Base-by-base conservation (phyloP, 2,329 filamentous ascomycete species). In the Pseudopithomyces chartarum region DNA sequence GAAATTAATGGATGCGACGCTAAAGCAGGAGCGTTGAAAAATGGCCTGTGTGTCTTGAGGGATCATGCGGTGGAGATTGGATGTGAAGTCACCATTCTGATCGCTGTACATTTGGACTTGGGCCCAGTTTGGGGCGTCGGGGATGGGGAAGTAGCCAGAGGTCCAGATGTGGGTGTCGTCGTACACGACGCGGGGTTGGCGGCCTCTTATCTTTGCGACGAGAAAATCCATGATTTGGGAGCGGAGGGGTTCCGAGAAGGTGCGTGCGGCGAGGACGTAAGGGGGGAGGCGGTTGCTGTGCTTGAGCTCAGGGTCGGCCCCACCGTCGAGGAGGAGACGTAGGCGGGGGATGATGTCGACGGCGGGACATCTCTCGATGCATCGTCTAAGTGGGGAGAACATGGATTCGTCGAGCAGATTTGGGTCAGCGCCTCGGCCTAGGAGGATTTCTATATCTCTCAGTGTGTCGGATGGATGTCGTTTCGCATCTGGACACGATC, bases 391-490 rank as follows among this genome's bases (percentile, higher is more conserved):
- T 4, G 72, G 67, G 1, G 65, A 64, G 6, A 62, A 48, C 1
- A 65, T 62, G 17, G 64, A 52, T 2, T 22, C 46, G 22, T 69
- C 59, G 6, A 53, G 17, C 1, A 48, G 26, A 39, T 75, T 73
- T 1, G 70, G 67, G 54, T 71, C 64, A 1, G 69, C 66, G 10
- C 69, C 71, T 33, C 62, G 56, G 11, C 52, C 55, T 2, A 75
- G 44, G 1, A 75, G 61, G 2, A 68, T 60, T 45, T 70, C 60
- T 3, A 75, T 62, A 44, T 75, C 70, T 1, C 69, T 61, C 1
- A 74, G 52, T 2, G 68, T 70, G 8, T 74, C 70, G 8, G 62
- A 58, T 1, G 68, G 66, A 52, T 75, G 71, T 26, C 68, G 58
- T 38, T 68, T 73, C 10, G 65, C 65, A 7, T 73, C 62, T 5